Evolutionary conservation across 306 rosid genomes (phyloP).

Genomic region (Quercus dentata): DNA sequence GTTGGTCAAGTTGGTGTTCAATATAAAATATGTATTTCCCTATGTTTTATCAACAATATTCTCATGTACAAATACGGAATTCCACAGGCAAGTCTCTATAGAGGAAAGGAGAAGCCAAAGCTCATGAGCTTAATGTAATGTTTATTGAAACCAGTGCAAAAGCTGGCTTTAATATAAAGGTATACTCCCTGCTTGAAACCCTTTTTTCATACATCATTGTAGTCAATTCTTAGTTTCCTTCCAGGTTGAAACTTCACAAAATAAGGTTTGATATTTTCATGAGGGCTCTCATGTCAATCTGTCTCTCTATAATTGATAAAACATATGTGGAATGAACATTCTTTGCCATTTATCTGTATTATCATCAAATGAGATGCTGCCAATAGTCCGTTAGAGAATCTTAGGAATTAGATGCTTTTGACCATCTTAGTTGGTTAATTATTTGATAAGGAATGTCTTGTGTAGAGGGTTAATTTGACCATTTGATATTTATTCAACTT

Average conservation of each 20-base stretch:
- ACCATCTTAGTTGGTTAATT: slow-evolving; percentile 10
- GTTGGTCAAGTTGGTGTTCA: not conserved
- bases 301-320: not conserved
- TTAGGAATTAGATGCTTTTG: slow-evolving; percentile 4
- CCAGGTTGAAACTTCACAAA: not conserved
- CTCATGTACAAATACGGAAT: not conserved
- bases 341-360: not conserved
- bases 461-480: not conserved
- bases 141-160: slow-evolving; percentile 46
- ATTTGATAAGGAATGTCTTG: not conserved
- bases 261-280: not conserved
- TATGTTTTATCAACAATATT: slow-evolving; percentile 1
- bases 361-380: slow-evolving; percentile 10
- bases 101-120: slow-evolving; percentile 51
- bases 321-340: not conserved
- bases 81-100: slow-evolving; percentile 42
- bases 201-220: not conserved
- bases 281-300: not conserved
- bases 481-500: slow-evolving; percentile 8
- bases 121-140: slow-evolving; percentile 41
- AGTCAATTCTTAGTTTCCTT: not conserved
- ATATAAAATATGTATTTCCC: not conserved
- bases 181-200: not conserved
- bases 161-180: slow-evolving; percentile 42
- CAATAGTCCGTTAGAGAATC: slow-evolving; percentile 10